Conservation (phyloP, 2,329 filamentous ascomycete genomes). For the Penicillium rolfsii region DNA sequence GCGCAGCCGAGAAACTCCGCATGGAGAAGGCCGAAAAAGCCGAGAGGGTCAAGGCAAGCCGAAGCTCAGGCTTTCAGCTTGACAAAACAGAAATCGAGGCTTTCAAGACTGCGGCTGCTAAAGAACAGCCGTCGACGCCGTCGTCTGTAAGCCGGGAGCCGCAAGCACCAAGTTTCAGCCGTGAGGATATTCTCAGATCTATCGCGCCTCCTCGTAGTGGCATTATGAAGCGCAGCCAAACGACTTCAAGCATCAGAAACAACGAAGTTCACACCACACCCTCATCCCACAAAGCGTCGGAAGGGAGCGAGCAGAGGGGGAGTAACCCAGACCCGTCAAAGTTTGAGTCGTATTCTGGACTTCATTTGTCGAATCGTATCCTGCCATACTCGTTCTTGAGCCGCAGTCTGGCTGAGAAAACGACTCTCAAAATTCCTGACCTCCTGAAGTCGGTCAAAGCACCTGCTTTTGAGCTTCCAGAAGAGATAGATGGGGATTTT, state of each 20-base stretch:
- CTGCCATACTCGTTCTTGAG: slow-evolving; percentile 80
- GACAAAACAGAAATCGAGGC: slow-evolving; percentile 49
- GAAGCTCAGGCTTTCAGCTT: slow-evolving; percentile 49
- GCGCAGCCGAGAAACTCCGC: slow-evolving; percentile 44
- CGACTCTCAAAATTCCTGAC: slow-evolving; percentile 75
- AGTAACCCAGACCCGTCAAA: slow-evolving; percentile 58
- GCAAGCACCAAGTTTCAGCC: slow-evolving; percentile 59
- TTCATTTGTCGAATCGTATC: slow-evolving; percentile 81
- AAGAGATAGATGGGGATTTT: slow-evolving; percentile 84
- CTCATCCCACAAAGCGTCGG: slow-evolving; percentile 6
- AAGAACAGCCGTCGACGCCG: slow-evolving; percentile 31
- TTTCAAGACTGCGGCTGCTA: slow-evolving; percentile 45
- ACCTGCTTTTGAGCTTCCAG: slow-evolving; percentile 74
- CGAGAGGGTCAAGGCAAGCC: slow-evolving; percentile 42
- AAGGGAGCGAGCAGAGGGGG: slow-evolving; percentile 21
- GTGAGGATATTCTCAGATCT: slow-evolving; percentile 61
- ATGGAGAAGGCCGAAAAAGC: slow-evolving; percentile 45
- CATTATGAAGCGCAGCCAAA: slow-evolving; percentile 41
- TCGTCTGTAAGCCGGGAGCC: slow-evolving; percentile 55
- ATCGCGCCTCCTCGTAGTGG: slow-evolving; percentile 34
- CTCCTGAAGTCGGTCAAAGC: slow-evolving; percentile 79
- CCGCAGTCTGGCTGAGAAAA: slow-evolving; percentile 77
- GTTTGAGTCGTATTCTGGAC: slow-evolving; percentile 83
- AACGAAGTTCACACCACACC: slow-evolving; percentile 14
- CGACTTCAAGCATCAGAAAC: slow-evolving; percentile 35